Evolutionary conservation across 2,329 filamentous ascomycete genomes (phyloP).

Genomic region (Fusarium sp.): DNA sequence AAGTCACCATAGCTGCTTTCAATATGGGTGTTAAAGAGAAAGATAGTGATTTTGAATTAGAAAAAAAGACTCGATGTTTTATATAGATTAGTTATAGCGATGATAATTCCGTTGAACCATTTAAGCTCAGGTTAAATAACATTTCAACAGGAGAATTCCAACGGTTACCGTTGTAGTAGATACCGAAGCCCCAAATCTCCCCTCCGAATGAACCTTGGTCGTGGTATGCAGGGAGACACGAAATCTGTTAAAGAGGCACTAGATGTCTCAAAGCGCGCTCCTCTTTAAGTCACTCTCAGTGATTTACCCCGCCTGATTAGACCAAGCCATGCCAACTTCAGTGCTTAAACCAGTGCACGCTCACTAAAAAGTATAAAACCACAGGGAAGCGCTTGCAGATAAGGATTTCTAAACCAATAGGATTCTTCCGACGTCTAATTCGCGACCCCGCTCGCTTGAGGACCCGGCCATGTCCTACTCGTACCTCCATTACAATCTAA

Average conservation of each 20-base stretch:
- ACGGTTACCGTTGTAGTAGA: constrained; percentile 6
- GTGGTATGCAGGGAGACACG: constrained; percentile 17
- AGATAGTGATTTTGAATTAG: neutral
- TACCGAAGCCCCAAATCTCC: neutral
- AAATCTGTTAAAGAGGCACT: constrained; percentile 42
- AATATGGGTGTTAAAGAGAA: neutral
- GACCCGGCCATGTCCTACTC: too few species aligned
- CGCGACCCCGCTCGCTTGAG: constrained; percentile 5
- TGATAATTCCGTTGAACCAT: rapidly evolving
- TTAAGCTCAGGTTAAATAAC: neutral
- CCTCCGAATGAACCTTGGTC: neutral
- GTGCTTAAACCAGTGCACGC: constrained; percentile 45
- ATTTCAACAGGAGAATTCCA: neutral
- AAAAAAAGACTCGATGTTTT: neutral
- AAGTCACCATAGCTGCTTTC: constrained; percentile 33
- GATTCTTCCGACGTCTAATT: constrained; percentile 26
- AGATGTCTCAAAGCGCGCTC: constrained; percentile 39
- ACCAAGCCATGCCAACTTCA: constrained; percentile 17
- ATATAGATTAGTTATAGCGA: neutral
- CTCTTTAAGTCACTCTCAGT: constrained; percentile 40
- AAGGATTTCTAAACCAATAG: constrained; percentile 35
- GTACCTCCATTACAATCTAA: too few species aligned
- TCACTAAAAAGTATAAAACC: constrained; percentile 44
- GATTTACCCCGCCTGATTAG: constrained; percentile 27
- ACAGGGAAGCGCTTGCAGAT: constrained; percentile 24